Base-by-base conservation (phyloP, 139 green algal genomes). In the Coelastrella sp. region DNA sequence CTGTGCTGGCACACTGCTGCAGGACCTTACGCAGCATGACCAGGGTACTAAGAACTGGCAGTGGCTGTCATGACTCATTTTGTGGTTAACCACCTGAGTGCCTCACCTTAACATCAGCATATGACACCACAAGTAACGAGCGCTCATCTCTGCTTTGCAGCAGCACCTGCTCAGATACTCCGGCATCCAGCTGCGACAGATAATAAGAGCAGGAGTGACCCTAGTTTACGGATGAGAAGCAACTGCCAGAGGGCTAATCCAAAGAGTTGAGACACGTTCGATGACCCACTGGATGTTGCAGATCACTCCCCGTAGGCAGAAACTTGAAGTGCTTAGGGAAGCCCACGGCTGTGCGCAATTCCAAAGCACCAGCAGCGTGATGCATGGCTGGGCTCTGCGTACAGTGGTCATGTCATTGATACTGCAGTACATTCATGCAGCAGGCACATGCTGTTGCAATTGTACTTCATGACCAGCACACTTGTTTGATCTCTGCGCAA, bases 91-190 rank as follows among this genome's bases (percentile, higher is more conserved):
- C 19, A 16, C 3, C 74, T 5, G 11, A 7, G 54, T 14, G 16
- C 32, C 83, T 10, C 65, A 94, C 91, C 94, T 95, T 97, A 13
- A 99, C 32, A 75, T 99, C 97, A 3, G 94, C 94, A 89, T 99
- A 99, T 10, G 92, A 95, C 22, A 97, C 98, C 66, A 99, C 94
- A 54, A 99, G 94, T 94, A 99, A 95, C 5, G 96, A 96, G 66
- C 91, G 86, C 83, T 97, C 96, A 91, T 99, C 98, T 3, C 97
- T 92, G 80, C 94, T 96, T 77, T 99, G 82, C 80, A 99, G 95
- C 93, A 97, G 85, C 19, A 99, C 92, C 89, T 97, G 93, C 88
- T 98, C 96, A 0, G 90, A 92, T 58, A 98, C 92, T 3, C 96
- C 96, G 0, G 95, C 95, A 75, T 98, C 96, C 60, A 97, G 80